Evolutionary conservation across 2,329 filamentous ascomycete genomes (phyloP), one percentile per base, ranked within the genome.

Genomic region (Clonostachys chloroleuca): DNA sequence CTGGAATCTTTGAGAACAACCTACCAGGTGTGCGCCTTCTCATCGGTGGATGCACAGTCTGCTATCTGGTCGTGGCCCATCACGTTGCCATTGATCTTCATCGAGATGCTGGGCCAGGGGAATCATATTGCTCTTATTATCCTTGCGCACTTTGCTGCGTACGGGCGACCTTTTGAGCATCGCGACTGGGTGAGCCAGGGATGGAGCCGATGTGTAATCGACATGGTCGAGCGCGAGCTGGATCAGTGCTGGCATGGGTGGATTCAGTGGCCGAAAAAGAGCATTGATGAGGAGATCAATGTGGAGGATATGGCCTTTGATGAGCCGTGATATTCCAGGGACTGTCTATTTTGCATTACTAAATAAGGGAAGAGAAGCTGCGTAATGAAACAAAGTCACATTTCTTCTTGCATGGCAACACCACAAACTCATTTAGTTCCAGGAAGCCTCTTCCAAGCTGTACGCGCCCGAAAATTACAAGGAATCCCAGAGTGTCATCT

Each of bases 121-220:
- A 47, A 52, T 35, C 46, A 48, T 6, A 47, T 51, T 8, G 53
- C 54, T 16, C 51, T 56, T 35, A 49, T 53, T 34, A 51, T 55
- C 6, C 42, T 55, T 41, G 54, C 53, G 34, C 54, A 56, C 45
- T 55, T 48, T 33, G 45, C 52, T 12, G 54, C 53, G 2, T 14
- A 54, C 42, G 34, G 41, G 2, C 44, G 47, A 16, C 37, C 48
- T 7, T 45, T 36, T 37, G 43, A 45, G 43, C 30, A 45, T 13
- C 16, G 37, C 17, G 30, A 35, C 12, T 55, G 53, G 53, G 36
- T 48, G 9, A 49, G 30, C n/a, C 13, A 42, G 12, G 53, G 53
- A 12, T 55, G 52, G 53, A 47, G 50, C 14, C 14, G 33, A n/a
- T 43, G 47, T 20, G 48, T 54, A 2, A 48, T 55, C 49, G 17